Conservation (phyloP, 768 basidiomycete genomes). For the Candolleomyces aberdarensis region DNA sequence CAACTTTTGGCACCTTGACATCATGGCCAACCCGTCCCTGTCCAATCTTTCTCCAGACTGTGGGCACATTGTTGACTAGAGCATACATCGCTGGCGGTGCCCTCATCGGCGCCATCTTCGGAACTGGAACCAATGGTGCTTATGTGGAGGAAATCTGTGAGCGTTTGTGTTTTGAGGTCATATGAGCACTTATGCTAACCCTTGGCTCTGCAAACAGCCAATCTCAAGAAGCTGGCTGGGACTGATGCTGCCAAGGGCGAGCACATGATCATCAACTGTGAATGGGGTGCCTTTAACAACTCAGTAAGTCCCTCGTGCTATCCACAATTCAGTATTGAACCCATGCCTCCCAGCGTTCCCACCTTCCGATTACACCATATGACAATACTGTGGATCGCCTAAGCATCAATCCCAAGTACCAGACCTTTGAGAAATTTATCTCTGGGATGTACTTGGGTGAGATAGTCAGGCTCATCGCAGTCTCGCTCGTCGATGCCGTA, state of each 20-base stretch:
- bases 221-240: slow-evolving; percentile 80
- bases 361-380: slow-evolving; percentile 83
- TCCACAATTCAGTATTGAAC: not conserved
- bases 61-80: slow-evolving; percentile 89
- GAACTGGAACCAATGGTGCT: slow-evolving; percentile 98
- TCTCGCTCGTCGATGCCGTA: slow-evolving; percentile 75
- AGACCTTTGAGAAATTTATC: slow-evolving; percentile 97
- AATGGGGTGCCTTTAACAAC: slow-evolving; percentile 99
- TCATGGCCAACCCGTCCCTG: not conserved
- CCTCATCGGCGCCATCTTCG: slow-evolving; percentile 89
- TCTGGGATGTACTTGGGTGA: slow-evolving; percentile 99
- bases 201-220: slow-evolving; percentile 33
- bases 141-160: slow-evolving; percentile 82
- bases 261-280: slow-evolving; percentile 93
- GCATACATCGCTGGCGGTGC: slow-evolving; percentile 94
- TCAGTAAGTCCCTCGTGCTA: slow-evolving; percentile 46
- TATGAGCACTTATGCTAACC: not conserved
- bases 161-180: slow-evolving; percentile 10
- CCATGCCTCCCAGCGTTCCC: slow-evolving; percentile 44
- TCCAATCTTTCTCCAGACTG: slow-evolving; percentile 57
- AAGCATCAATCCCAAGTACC: slow-evolving; percentile 89
- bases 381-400: slow-evolving; percentile 92
- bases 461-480: slow-evolving; percentile 80
- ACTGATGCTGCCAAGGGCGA: slow-evolving; percentile 58
- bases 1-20: not conserved